Evolutionary conservation across 2,329 filamentous ascomycete genomes (phyloP), one percentile per base, ranked within the genome.

Genomic region (Sphaerulina musiva): DNA sequence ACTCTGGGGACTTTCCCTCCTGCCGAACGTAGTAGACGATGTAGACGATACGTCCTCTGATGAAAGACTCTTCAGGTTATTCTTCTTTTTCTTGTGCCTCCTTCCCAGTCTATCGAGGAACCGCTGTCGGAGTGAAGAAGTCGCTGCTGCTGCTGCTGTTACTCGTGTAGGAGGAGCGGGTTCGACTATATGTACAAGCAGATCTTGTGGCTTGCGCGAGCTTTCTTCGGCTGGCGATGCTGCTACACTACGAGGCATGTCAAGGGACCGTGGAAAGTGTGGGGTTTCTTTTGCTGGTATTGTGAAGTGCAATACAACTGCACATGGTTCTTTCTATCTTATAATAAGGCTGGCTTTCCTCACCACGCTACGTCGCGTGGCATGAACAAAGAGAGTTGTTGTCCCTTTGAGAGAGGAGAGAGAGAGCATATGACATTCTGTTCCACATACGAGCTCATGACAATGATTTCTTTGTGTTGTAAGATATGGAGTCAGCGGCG

Each of bases 241-340:
- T 32, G 48, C 48, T 44, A 50, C 20, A 26, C 39, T 50, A n/a
- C 48, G 48, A 23, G 48, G 26, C 48, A 50, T 44, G 42, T 20
- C 17, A 29, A 20, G 20, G 14, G 9, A 20, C 14, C 4, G 40
- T n/a, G 14, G n/a, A 42, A 20, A 2, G 40, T 49, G 6, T 8
- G 29, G 29, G 34, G 17, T 34, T 20, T 20, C 20, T 20, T 20
- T 20, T 20, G 20, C 20, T 23, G 9, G 11, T 40, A 48, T 11
- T 39, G n/a, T 29, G 4, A 23, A 29, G 29, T 6, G 26, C 26
- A 7, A 29, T 29, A 1, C 26, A 29, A 29, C 26, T 29, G 3
- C 20, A 20, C 20, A 20, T 20, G 20, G 20, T 20, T 20, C 20
- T 20, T 20, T 20, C 20, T 20, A 7, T 3, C 26, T 29, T 29